Evolutionary conservation across 2,329 filamentous ascomycete species (phyloP), one percentile per base, ranked within the genome.

Genomic region (Fusarium protoensiforme): DNA sequence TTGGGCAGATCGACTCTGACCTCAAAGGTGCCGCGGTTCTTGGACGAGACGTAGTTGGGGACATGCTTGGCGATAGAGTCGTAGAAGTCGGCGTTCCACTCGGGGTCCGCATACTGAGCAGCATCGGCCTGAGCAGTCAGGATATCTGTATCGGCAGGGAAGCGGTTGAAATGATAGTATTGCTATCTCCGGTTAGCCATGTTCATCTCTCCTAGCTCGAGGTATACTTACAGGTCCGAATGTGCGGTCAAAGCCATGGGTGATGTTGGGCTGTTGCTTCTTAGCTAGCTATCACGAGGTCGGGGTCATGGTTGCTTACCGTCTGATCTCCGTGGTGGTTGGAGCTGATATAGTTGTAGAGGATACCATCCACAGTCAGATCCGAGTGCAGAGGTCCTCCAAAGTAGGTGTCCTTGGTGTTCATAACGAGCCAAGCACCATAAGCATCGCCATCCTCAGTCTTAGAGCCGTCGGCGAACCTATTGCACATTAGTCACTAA

Each of bases 361-460:
- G 85, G 54, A 92, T 91, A 0, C 90, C 90, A 72, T 92, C 90
- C 0, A 92, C 90, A 0, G 86, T 86, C 7, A 92, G 81, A 74
- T 92, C 91, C 0, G 89, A 91, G 78, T 92, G 89, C 3, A 89
- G 80, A 0, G 90, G 90, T 0, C 90, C 90, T 10, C 88, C 88
- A 75, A 87, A 91, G 73, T 91, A 91, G 0, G 89, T 90, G 60
- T 92, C 90, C 71, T 86, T 87, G 0, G 88, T 91, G 75, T 91
- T 91, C 86, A 90, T 89, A 1, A 92, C 88, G 16, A 92, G 80
- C 90, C 89, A 92, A 2, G 88, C 87, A 2, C 90, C 90, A 69
- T 87, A 92, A 0, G 87, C 87, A 1, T 83, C 84, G 14, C 86
- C 86, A 66, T 88, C 86, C 20, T 82, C 72, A 16, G 85, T 89